Percentiles rank a stretch among this genome's conserved stretches.
phyloP scores from a whole-genome alignment of 2,329 filamentous ascomycete genomes.

The Dactylellina leptospora region DNA sequence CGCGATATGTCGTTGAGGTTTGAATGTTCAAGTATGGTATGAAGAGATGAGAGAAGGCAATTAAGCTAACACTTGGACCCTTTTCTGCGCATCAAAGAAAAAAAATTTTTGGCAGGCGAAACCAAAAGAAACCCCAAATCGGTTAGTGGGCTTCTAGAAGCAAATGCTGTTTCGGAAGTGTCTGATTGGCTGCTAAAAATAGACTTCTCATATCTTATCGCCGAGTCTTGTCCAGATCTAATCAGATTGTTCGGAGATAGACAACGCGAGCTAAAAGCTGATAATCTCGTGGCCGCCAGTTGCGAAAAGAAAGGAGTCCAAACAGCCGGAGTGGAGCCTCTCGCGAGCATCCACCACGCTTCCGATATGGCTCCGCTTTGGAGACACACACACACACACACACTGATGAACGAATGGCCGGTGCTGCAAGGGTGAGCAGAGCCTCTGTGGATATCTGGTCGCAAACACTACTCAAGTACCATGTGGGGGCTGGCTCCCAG shows the following conservation, averaged over 20 bases:
- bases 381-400: no score
- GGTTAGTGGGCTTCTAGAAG: slow-evolving; percentile 44
- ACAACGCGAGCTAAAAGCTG: neutral
- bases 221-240: slow-evolving; percentile 27
- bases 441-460: neutral
- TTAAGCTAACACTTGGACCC: slow-evolving; percentile 1
- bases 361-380: slow-evolving; percentile 8
- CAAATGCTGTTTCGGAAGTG: slow-evolving; percentile 13
- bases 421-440: slow-evolving; percentile 3
- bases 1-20: slow-evolving; percentile 32
- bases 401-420: neutral
- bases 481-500: slow-evolving; percentile 20
- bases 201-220: slow-evolving; percentile 14
- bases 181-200: slow-evolving; percentile 46
- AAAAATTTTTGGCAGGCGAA: slow-evolving; percentile 24
- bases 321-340: slow-evolving; percentile 19
- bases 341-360: slow-evolving; percentile 19
- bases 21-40: neutral
- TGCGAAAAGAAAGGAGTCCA: neutral
- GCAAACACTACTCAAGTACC: neutral
- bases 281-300: slow-evolving; percentile 32
- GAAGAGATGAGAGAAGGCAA: neutral
- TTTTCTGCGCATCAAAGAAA: slow-evolving; percentile 12
- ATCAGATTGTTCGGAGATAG: slow-evolving; percentile 19
- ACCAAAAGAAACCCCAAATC: slow-evolving; percentile 15